Evolutionary conservation across 371 early-diverging fungal species (phyloP), one percentile per base, ranked within the genome.

Genomic region (Rhizopus stolonifer): DNA sequence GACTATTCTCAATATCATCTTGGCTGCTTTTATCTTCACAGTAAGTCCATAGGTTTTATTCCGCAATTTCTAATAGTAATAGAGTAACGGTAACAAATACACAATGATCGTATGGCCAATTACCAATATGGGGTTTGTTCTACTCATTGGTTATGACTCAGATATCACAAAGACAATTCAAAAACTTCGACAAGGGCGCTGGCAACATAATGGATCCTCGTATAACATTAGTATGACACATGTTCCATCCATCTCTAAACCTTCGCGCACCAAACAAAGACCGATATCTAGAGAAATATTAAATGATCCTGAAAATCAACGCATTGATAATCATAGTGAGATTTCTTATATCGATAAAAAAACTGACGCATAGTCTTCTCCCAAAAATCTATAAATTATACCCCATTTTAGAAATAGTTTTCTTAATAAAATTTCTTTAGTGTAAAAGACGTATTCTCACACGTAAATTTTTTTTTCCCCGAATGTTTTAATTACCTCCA

Each of bases 31-130:
- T 49, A 63, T 76, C 15, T 45, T 76, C 18, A 48, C 48, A 42
- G 74, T 70, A 68, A 56, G 46, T 46, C 44, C 14, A 26, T 13
- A 17, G 51, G 22, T 40, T 29, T n/a, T 29, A 49, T 48, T 42
- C 14, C 10, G 38, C 13, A 42, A 5, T 18, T 21, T n/a, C n/a
- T n/a, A n/a, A n/a, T n/a, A n/a, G n/a, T 1, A 6, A 21, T 46
- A 65, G 54, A 49, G 48, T 47, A 46, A 54, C 15, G 36, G 38
- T 25, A 52, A 31, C 4, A 29, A 34, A 2, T 31, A 44, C 0
- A 59, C 72, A 10, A 67, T 72, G 67, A 32, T 72, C 1, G 24
- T 70, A 21, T 75, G 76, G 76, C 72, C 76, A 1, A 52, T 70
- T 14, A 63, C 65, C 48, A 72, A 72, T 38, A 43, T 64, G 0